Evolutionary conservation across 106 monocot species (phyloP).

Genomic region (Platanthera guangdongensis): DNA sequence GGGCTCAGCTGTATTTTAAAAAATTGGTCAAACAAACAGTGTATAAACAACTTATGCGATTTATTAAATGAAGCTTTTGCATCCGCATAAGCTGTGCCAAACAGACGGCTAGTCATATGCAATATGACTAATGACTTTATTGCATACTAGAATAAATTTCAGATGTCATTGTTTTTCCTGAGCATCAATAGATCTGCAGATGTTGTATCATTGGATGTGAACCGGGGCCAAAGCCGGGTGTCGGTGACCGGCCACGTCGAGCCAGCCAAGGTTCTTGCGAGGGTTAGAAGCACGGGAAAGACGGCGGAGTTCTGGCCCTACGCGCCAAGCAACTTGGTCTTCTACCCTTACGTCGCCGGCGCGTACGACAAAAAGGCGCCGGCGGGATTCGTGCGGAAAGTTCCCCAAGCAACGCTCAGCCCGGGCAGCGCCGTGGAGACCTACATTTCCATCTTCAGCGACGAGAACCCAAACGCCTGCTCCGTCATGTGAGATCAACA

Average conservation of each 20-base stretch:
- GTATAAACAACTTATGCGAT: no score
- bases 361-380: conserved; percentile 65
- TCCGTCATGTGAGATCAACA: conserved; percentile 33
- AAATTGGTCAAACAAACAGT: no score
- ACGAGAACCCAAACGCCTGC: conserved; percentile 56
- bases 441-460: conserved; percentile 41
- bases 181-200: conserved; percentile 10
- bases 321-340: conserved; percentile 33
- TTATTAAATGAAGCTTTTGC: no score
- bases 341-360: conserved; percentile 37
- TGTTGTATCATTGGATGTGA: conserved; percentile 37
- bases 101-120: no score
- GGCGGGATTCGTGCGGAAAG: conserved; percentile 43
- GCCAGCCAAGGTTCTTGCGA: conserved; percentile 22
- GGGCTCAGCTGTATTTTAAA: no score
- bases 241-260: conserved; percentile 47
- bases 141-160: no score
- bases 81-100: no score
- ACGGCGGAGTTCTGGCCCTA: conserved; percentile 56
- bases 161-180: no score
- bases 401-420: conserved; percentile 27
- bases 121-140: no score
- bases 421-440: conserved; percentile 14
- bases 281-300: conserved; percentile 43
- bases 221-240: conserved; percentile 39